Conservation (phyloP, 176 grass and related monocot genomes). For the Canna indica region DNA sequence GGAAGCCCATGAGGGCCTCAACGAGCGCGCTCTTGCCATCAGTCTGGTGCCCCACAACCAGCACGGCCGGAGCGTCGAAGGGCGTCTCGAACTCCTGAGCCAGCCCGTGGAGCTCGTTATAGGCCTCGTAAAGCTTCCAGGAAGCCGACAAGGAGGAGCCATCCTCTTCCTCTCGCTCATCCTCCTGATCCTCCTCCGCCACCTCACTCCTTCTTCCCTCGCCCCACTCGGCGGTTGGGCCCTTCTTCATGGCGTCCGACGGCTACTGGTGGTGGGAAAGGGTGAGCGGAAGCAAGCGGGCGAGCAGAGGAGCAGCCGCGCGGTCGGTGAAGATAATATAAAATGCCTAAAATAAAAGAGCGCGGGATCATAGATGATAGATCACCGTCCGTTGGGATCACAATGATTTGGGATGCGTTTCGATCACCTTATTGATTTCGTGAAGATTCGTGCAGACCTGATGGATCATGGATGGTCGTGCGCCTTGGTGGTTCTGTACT, state of each 20-base stretch:
- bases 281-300: background rate
- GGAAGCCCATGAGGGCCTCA: conserved; percentile 93
- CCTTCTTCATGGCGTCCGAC: background rate
- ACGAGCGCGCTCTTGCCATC: conserved; percentile 94
- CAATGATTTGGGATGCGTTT: background rate
- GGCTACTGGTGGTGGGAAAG: no score
- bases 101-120: conserved; percentile 73
- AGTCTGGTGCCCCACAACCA: conserved; percentile 84
- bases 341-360: background rate
- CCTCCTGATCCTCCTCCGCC: background rate
- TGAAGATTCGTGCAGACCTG: background rate
- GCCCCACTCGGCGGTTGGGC: background rate
- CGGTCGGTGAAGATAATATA: background rate
- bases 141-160: conserved; percentile 12
- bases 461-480: no score
- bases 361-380: background rate
- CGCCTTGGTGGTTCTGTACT: no score
- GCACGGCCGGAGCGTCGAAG: conserved; percentile 53
- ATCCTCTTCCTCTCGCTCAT: conserved; percentile 19
- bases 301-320: background rate
- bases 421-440: background rate
- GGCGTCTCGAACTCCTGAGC: conserved; percentile 47
- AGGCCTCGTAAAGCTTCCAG: conserved; percentile 79
- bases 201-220: background rate
- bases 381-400: background rate